Evolutionary conservation across 331 rosid species (phyloP).

Genomic region (Malus hybrid): DNA sequence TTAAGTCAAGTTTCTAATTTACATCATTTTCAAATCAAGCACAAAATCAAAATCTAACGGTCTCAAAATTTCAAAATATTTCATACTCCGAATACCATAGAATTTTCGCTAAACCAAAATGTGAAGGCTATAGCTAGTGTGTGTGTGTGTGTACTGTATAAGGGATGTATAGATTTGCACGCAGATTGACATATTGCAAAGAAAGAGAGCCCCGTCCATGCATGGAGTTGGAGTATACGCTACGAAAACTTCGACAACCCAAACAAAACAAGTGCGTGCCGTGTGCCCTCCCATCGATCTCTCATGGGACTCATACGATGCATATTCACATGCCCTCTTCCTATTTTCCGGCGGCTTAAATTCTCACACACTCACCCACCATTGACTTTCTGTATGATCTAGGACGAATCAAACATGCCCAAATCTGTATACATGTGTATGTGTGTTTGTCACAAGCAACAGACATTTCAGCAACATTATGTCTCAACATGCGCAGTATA

Average conservation of each 20-base stretch:
- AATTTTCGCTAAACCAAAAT: no score
- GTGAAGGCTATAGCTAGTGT: no score
- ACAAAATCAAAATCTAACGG: no score
- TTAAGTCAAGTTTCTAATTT: no score
- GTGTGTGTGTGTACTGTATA: no score
- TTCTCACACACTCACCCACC: background rate
- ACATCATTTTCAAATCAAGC: no score
- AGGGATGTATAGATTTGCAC: no score
- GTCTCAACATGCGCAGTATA: background rate
- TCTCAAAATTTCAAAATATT: no score
- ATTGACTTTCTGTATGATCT: background rate
- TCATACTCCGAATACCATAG: no score
- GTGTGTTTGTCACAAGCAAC: background rate
- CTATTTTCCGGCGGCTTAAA: background rate
- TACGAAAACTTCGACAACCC: background rate
- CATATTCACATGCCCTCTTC: slow-evolving; percentile 19
- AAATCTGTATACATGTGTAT: background rate
- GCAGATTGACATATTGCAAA: no score
- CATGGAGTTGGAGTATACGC: background rate
- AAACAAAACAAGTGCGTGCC: background rate
- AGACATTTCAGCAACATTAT: background rate
- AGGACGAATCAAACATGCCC: background rate
- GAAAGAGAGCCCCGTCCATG: background rate
- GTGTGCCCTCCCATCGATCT: background rate
- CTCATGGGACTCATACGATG: background rate